Percentiles rank a stretch among this genome's conserved stretches.
Evolutionary conservation across 257 asterid genomes (phyloP).

Genomic region (Ligustrum vulgare): DNA sequence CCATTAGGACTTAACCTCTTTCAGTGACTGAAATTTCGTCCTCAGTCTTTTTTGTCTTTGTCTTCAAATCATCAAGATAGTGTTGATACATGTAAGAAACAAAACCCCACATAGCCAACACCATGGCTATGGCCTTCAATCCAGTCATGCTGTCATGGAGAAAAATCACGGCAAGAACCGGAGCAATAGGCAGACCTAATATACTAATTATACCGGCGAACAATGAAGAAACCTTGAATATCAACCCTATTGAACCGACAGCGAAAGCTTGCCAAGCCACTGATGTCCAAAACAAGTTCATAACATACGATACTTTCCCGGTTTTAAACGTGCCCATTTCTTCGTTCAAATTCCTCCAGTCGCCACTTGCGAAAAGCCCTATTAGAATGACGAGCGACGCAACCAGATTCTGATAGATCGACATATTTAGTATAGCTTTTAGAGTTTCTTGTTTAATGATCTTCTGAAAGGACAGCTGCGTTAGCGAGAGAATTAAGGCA

Average conservation of each 20-base stretch:
- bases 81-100: conserved; percentile 71
- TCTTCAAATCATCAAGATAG: conserved; percentile 56
- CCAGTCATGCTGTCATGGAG: conserved; percentile 54
- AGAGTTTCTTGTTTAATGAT: conserved; percentile 48
- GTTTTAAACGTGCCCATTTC: conserved; percentile 52
- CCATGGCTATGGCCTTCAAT: conserved; percentile 54
- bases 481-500: conserved; percentile 44
- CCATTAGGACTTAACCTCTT: conserved; percentile 11
- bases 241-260: conserved; percentile 54
- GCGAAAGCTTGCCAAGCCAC: conserved; percentile 62
- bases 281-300: conserved; percentile 58
- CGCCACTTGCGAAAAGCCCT: conserved; percentile 68
- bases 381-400: conserved; percentile 31
- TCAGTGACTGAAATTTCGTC: not conserved
- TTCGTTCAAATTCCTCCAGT: conserved; percentile 41
- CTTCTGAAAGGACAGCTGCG: conserved; percentile 47
- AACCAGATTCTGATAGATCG: conserved; percentile 31
- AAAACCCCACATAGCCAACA: conserved; percentile 76
- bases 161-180: conserved; percentile 59
- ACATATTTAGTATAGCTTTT: conserved; percentile 36
- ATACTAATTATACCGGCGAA: conserved; percentile 70
- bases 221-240: conserved; percentile 62
- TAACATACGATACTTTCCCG: conserved; percentile 53
- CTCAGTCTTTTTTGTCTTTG: conserved; percentile 18
- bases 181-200: conserved; percentile 64